Evolutionary conservation across 2,329 filamentous ascomycete genomes (phyloP).

Genomic region (Aspergillus jensenii): DNA sequence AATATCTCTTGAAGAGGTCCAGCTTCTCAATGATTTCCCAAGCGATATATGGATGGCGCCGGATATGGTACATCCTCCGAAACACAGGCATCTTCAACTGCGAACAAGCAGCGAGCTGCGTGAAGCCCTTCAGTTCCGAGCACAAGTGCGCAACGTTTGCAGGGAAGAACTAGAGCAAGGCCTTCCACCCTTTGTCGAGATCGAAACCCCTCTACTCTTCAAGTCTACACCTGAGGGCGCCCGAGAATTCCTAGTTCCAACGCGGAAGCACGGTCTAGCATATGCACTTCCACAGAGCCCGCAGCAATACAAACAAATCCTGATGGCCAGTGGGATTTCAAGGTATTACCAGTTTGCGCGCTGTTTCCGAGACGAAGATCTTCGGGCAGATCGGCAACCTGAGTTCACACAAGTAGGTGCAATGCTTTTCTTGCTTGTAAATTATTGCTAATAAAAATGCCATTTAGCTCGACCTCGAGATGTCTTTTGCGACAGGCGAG

Average conservation of each 20-base stretch:
- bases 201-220: constrained; percentile 93
- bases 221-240: constrained; percentile 97
- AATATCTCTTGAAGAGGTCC: constrained; percentile 61
- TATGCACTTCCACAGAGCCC: constrained; percentile 96
- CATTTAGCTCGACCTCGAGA: constrained; percentile 82
- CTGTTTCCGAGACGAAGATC: constrained; percentile 94
- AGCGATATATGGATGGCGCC: constrained; percentile 73
- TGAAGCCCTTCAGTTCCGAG: constrained; percentile 69
- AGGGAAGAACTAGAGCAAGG: constrained; percentile 56
- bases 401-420: constrained; percentile 82
- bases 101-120: constrained; percentile 69
- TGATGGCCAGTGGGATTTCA: constrained; percentile 85
- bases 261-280: constrained; percentile 69
- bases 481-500: constrained; percentile 75
- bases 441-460: not conserved
- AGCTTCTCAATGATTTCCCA: constrained; percentile 71
- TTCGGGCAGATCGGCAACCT: constrained; percentile 87
- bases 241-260: constrained; percentile 90
- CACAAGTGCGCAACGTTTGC: constrained; percentile 56
- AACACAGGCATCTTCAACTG: constrained; percentile 80
- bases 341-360: constrained; percentile 90
- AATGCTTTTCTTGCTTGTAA: not conserved
- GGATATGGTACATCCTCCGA: constrained; percentile 70
- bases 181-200: constrained; percentile 63
- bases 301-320: constrained; percentile 96